Base-by-base conservation (phyloP, 2,329 filamentous ascomycete species). In the Penicillium digitatum region DNA sequence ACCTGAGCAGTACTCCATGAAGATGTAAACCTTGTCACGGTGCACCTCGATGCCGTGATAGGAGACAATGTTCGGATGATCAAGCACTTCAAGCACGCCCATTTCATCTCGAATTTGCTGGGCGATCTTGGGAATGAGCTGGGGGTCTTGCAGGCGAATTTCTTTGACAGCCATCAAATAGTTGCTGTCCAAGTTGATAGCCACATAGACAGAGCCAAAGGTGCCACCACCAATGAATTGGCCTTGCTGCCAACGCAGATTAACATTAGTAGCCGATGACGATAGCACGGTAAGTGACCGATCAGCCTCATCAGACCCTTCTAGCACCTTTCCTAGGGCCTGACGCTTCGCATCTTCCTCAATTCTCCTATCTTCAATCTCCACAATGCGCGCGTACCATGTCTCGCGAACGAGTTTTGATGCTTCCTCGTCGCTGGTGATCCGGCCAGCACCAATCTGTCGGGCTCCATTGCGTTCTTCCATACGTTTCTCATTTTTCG, bases 141-240 rank as follows among this genome's bases (percentile, higher is more conserved):
- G 94, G 34, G 94, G 94, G 71, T 99, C 94, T 75, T 97, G 94
- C 27, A 99, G 81, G 58, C 94, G 87, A 64, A 99, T 99, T 74
- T 99, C 94, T 76, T 99, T 99, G 63, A 99, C 94, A 3, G 94
- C 94, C 93, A 99, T 97, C 58, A 97, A 77, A 69, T 95, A 91
- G 55, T 93, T 93, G 26, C 90, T 93, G 75, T 99, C 95, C 49
- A 99, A 80, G 69, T 99, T 96, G 83, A 97, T 95, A 32, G 92
- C 94, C 32, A 91, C 91, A 68, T 99, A 99, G 11, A 99, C 94
- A 50, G 92, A 96, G 59, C 94, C 94, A 74, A 99, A 99, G 0
- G 93, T 96, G 62, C 94, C 94, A 49, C 94, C 93, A 48, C 94
- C 94, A 40, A 99, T 90, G 69, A 95, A 99, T 66, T 95, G 90